Percentiles rank a stretch among this genome's conserved stretches.
Conservation (phyloP, 1,284 basidiomycete genomes). For the Marasmius sp. region DNA sequence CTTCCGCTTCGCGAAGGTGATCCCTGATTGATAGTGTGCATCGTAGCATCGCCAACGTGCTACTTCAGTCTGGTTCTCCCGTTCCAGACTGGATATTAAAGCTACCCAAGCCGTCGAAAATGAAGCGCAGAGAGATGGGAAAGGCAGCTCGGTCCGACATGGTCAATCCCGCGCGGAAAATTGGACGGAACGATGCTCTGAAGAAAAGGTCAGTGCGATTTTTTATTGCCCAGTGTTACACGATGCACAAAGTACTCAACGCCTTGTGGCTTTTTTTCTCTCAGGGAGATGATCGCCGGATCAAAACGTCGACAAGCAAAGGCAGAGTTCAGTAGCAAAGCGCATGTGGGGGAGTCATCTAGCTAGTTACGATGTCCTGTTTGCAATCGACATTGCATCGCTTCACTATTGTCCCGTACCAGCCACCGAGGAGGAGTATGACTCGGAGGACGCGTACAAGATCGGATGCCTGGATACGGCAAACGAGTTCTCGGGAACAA, state of each 20-base stretch:
- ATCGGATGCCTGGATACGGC: too few species aligned
- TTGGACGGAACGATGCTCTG: slow-evolving; percentile 71
- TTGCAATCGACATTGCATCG: too few species aligned
- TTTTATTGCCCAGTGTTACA: neutral
- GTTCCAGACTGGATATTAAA: slow-evolving; percentile 92
- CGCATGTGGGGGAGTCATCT: neutral
- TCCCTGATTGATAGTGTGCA: slow-evolving; percentile 9
- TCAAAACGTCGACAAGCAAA: slow-evolving; percentile 59
- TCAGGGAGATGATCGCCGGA: slow-evolving; percentile 72
- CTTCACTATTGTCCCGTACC: too few species aligned
- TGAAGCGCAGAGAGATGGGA: slow-evolving; percentile 84
- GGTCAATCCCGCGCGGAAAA: slow-evolving; percentile 71
- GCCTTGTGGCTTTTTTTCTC: slow-evolving; percentile 7
- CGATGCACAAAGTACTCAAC: neutral
- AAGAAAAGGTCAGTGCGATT: slow-evolving; percentile 59
- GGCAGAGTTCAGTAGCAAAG: slow-evolving; percentile 22
- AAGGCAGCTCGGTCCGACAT: slow-evolving; percentile 78
- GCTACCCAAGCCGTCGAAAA: slow-evolving; percentile 85
- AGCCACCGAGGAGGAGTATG: too few species aligned
- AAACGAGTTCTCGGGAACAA: too few species aligned
- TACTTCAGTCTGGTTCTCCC: slow-evolving; percentile 84
- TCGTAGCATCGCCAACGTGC: slow-evolving; percentile 88
- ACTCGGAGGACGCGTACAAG: too few species aligned
- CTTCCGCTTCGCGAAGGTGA: slow-evolving; percentile 10
- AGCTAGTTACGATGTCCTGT: neutral